Evolutionary conservation across 257 asterid species (phyloP), one percentile per base, ranked within the genome.

Genomic region (Ilex asprella): DNA sequence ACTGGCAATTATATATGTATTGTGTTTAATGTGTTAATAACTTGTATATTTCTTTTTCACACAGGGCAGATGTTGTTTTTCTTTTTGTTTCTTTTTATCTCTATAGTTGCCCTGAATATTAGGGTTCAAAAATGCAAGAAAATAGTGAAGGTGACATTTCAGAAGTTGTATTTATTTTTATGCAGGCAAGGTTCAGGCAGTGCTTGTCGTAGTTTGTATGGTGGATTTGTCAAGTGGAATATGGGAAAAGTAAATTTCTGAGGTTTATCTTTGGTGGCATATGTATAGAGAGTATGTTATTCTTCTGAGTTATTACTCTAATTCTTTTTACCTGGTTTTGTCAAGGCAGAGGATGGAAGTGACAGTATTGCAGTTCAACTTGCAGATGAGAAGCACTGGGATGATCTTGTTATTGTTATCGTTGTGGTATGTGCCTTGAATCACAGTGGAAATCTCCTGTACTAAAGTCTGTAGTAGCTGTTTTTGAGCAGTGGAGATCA

Each of bases 181-280:
- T 61, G 31, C 79, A 86, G 95, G 75, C 95, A 84, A 79, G 95
- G 95, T 51, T 89, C 99, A 12, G 99, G 99, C 80, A 93, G 99
- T 80, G 97, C 97, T 73, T 93, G 99, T 67, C 97, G 97, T 70
- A 89, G 99, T 68, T 78, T 93, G 56, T 93, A 64, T 70, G 99
- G 97, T 68, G 99, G 99, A 74, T 93, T 93, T 82, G 99, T 89
- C 67, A 89, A 93, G 87, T 93, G 99, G 99, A 77, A 79, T 74
- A 93, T 93, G 99, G 99, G 99, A 72, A 82, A 85, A 69, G 99
- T 89, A 84, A 14, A 78, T 71, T 13, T 62, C 32, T 52, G 56
- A 35, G 16, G 2, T 39, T 61, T 52, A 51, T 35, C 60, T 27
- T 31, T 59, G 12, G 32, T 39, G 54, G 63, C 56, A 47, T 58